Evolutionary conservation across 2,329 filamentous ascomycete species (phyloP).

Genomic region (Moelleriella libera): DNA sequence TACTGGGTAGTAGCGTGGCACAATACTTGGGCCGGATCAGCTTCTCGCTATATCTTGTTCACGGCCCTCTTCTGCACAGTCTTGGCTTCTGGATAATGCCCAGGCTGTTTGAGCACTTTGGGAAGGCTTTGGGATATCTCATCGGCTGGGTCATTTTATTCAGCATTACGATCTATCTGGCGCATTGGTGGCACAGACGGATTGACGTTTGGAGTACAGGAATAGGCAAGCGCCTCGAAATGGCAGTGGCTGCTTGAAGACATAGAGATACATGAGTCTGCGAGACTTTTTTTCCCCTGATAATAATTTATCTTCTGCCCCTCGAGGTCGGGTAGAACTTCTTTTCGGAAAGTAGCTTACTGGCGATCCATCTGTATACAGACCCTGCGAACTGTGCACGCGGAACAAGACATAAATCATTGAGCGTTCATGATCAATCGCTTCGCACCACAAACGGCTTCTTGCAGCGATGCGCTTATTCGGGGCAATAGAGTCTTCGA

Average conservation of each 20-base stretch:
- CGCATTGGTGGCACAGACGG: conserved; percentile 20
- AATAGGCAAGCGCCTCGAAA: conserved; percentile 21
- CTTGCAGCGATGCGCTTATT: no score
- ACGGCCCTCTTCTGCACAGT: conserved; percentile 43
- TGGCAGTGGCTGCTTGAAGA: not conserved
- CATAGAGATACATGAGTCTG: no score
- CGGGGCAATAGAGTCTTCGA: no score
- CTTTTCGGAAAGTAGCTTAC: no score
- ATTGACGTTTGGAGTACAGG: conserved; percentile 22
- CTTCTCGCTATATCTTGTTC: conserved; percentile 26
- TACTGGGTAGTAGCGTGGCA: conserved; percentile 16
- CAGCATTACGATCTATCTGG: conserved; percentile 17
- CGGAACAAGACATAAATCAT: no score
- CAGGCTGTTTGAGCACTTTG: conserved; percentile 21
- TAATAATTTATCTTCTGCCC: no score
- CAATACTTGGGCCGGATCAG: conserved; percentile 25
- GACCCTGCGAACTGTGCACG: no score
- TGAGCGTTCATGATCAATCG: no score
- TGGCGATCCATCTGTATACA: no score
- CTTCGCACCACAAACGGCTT: no score
- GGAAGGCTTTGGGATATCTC: conserved; percentile 12
- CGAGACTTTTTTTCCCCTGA: no score
- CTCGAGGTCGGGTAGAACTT: no score
- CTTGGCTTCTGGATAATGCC: conserved; percentile 45
- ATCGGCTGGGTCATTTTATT: conserved; percentile 18